Evolutionary conservation across 129 eudicot species (phyloP).

Genomic region (Arctium minus): DNA sequence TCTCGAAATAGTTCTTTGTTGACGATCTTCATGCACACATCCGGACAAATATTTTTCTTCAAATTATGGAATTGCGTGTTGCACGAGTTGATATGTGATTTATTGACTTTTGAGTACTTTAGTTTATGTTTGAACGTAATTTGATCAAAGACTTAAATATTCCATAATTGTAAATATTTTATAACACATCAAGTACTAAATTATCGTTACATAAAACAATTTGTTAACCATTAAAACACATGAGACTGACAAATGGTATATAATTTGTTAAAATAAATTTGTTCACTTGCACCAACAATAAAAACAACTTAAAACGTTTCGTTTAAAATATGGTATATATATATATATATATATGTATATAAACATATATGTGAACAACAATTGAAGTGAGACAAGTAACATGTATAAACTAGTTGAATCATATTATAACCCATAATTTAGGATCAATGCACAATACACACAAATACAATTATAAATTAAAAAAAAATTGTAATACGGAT

Average conservation of each 20-base stretch:
- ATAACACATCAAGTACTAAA: not conserved
- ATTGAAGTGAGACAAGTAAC: not conserved
- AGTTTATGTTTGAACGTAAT: not conserved
- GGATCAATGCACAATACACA: not conserved
- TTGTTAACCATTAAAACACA: not conserved
- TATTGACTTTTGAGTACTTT: not conserved
- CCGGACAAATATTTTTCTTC: too few species aligned
- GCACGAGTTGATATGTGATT: not conserved
- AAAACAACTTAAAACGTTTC: not conserved
- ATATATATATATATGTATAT: too few species aligned
- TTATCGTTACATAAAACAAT: not conserved
- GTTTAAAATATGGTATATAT: too few species aligned
- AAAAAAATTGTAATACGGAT: not conserved
- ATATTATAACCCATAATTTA: not conserved
- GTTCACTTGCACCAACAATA: not conserved
- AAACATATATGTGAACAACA: too few species aligned
- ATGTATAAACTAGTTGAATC: not conserved
- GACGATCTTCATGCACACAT: too few species aligned
- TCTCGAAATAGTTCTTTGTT: too few species aligned
- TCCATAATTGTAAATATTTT: too few species aligned
- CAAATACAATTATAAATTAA: too few species aligned
- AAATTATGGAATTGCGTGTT: not conserved
- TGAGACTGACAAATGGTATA: not conserved
- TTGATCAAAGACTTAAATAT: not conserved
- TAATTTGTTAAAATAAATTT: not conserved